Evolutionary conservation across 192 early-diverging fungal genomes (phyloP).

Genomic region (Umbelopsis vinacea): DNA sequence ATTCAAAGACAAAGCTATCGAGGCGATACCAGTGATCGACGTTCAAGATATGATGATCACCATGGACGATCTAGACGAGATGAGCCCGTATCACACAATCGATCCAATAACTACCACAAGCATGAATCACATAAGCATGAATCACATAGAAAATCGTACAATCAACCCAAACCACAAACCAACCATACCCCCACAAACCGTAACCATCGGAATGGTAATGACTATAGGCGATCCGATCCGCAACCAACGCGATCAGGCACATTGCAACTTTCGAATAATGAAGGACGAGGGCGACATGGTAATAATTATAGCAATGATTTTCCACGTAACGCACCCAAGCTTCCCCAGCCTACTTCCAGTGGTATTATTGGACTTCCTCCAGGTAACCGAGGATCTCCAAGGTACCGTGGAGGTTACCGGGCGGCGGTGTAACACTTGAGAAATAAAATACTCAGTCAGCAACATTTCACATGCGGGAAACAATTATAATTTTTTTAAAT

Average conservation of each 20-base stretch:
- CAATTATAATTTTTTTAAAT: background rate
- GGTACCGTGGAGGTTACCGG: conserved; percentile 9
- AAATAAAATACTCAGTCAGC: conserved; percentile 8
- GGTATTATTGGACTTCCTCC: conserved; percentile 22
- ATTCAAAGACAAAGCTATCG: background rate
- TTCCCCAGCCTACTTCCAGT: conserved; percentile 16
- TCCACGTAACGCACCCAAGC: background rate
- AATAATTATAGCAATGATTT: conserved; percentile 4
- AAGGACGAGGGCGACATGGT: conserved; percentile 5
- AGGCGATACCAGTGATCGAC: background rate
- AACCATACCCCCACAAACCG: conserved; percentile 1
- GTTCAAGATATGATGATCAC: background rate
- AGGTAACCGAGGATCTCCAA: background rate
- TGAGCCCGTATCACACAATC: background rate
- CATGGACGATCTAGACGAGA: conserved; percentile 1
- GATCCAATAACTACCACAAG: background rate
- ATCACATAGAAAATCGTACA: background rate
- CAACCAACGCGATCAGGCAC: conserved; percentile 10
- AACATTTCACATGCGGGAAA: conserved; percentile 9
- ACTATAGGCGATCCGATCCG: conserved; percentile 4
- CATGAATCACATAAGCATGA: background rate
- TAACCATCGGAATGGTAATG: background rate
- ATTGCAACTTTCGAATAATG: background rate
- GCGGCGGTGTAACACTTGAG: conserved; percentile 9
- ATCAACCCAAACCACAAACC: background rate